Evolutionary conservation across 2,329 filamentous ascomycete species (phyloP).

Genomic region (Fusarium sp.): DNA sequence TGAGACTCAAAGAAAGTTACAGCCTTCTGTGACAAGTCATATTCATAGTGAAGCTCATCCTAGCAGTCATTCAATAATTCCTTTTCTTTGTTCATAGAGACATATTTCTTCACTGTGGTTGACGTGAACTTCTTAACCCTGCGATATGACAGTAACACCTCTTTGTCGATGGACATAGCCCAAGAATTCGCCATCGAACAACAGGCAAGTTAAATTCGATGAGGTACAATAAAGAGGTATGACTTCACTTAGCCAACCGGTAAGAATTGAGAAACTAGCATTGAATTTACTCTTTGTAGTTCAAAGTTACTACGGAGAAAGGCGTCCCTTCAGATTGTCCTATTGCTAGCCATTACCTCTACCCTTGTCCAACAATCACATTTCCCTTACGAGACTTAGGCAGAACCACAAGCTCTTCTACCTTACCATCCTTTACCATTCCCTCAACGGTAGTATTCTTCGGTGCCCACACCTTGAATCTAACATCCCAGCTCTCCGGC

Average conservation of each 20-base stretch:
- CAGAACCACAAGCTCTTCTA: not conserved
- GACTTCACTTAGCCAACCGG: no score
- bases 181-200: no score
- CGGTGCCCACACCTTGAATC: slow-evolving; percentile 7
- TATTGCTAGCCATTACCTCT: not conserved
- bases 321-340: not conserved
- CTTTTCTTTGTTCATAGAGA: not conserved
- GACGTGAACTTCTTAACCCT: not conserved
- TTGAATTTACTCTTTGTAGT: not conserved
- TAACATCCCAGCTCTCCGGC: slow-evolving; percentile 5
- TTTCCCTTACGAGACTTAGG: not conserved
- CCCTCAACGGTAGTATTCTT: not conserved
- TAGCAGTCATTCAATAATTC: not conserved
- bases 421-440: not conserved
- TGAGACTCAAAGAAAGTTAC: not conserved
- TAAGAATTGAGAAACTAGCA: no score
- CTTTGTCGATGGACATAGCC: not conserved
- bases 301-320: not conserved
- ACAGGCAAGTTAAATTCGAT: no score
- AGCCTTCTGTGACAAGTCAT: not conserved
- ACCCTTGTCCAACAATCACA: slow-evolving; percentile 5
- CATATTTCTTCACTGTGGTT: not conserved
- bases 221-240: no score
- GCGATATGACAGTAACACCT: not conserved
- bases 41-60: not conserved